These are phyloP conservation scores for Gynandropsis gynandra DNA, from an alignment of 345 rosid species.

Conservation along the genomic window DNA sequence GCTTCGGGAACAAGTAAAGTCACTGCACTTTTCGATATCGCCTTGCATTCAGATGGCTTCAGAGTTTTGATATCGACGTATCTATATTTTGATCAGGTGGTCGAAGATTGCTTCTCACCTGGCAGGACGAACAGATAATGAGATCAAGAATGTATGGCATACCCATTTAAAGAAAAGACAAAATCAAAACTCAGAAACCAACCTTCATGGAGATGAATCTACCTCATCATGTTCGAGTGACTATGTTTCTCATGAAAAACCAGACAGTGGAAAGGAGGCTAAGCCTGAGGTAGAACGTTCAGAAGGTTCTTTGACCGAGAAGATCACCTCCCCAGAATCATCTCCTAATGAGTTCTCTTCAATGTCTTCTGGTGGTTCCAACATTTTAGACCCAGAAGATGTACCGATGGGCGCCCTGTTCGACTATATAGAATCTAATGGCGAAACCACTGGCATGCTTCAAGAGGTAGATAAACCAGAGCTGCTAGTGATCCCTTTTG, in stretches of 20 bases:
- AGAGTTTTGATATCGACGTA: constrained; percentile 9
- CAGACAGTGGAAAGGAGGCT: constrained; percentile 14
- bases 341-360: constrained; percentile 30
- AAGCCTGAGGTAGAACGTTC: not conserved
- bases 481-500: constrained; percentile 37
- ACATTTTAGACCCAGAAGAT: constrained; percentile 20
- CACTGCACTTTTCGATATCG: constrained; percentile 1
- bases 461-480: constrained; percentile 71
- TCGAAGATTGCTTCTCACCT: constrained; percentile 42
- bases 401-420: constrained; percentile 10
- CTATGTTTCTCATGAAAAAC: not conserved
- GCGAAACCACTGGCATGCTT: constrained; percentile 13
- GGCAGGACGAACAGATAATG: constrained; percentile 48
- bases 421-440: constrained; percentile 12
- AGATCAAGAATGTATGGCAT: constrained; percentile 53
- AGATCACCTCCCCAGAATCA: constrained; percentile 28
- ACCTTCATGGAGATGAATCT: constrained; percentile 14
- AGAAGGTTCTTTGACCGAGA: constrained; percentile 17
- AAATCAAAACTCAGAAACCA: constrained; percentile 1
- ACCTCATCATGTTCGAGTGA: constrained; percentile 19
- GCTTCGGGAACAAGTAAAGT: constrained; percentile 25
- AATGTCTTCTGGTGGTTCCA: constrained; percentile 34
- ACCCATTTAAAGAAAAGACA: constrained; percentile 44
- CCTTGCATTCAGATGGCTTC: constrained; percentile 11
- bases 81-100: constrained; percentile 33